Evolutionary conservation across 345 rosid species (phyloP).

Genomic region (Salix exigua): DNA sequence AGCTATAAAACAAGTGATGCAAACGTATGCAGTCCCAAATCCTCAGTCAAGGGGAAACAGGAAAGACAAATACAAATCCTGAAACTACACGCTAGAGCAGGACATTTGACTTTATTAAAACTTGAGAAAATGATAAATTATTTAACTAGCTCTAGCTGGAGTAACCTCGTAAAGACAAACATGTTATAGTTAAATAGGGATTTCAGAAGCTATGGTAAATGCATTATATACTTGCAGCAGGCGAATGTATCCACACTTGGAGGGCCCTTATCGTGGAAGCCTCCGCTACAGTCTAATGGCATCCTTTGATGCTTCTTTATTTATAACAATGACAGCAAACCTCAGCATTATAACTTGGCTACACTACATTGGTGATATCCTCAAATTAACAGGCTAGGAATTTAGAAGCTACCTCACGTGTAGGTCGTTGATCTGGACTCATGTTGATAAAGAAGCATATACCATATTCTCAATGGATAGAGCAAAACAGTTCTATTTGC

Average conservation of each 20-base stretch:
- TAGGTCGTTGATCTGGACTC: background rate
- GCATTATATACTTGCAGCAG: conserved; percentile 12
- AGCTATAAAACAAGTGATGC: background rate
- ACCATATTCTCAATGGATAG: background rate
- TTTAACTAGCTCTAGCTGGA: background rate
- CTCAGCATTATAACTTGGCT: background rate
- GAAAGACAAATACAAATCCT: background rate
- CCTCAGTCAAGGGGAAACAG: background rate
- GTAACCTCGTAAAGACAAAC: background rate
- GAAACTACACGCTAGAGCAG: background rate
- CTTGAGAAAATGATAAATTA: background rate
- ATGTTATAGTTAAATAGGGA: conserved; percentile 9
- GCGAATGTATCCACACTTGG: background rate
- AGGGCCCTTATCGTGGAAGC: conserved; percentile 2
- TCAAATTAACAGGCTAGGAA: background rate
- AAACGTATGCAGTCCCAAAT: background rate
- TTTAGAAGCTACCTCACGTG: background rate
- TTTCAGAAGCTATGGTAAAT: background rate
- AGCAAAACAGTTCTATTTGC: background rate
- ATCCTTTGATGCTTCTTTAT: conserved; percentile 1
- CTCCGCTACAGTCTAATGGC: conserved; percentile 9
- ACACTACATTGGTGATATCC: background rate
- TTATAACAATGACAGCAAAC: background rate
- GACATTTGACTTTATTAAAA: background rate
- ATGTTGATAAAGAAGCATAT: background rate